Conservation (phyloP, 2,329 filamentous ascomycete species). For the Pezicula carpinea region DNA sequence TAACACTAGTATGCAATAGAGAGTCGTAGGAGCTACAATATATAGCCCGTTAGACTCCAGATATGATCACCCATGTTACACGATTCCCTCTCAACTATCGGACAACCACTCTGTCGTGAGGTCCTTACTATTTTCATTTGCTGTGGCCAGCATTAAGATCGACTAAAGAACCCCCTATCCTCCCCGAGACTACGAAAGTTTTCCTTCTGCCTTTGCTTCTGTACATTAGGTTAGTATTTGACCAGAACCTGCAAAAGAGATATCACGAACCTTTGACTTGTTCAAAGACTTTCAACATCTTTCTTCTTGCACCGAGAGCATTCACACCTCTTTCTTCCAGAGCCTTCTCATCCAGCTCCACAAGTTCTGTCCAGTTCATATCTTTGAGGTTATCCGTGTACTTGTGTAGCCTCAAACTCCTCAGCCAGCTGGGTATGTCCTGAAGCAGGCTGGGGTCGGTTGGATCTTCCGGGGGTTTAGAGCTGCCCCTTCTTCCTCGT, state of each 20-base stretch:
- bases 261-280: conserved; percentile 71
- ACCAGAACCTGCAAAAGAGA: neutral
- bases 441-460: conserved; percentile 86
- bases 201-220: conserved; percentile 73
- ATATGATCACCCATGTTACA: neutral
- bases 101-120: neutral
- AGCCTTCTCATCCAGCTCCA: conserved; percentile 89
- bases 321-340: conserved; percentile 92
- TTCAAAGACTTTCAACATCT: conserved; percentile 99
- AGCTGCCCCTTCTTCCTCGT: conserved; percentile 85
- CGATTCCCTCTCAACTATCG: neutral
- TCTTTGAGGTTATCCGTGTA: conserved; percentile 98
- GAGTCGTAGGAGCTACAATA: neutral
- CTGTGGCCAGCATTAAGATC: too few relatives aligned
- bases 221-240: conserved; percentile 25
- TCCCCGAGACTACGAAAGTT: conserved; percentile 44
- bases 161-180: neutral
- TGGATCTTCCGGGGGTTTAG: conserved; percentile 95
- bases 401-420: conserved; percentile 92
- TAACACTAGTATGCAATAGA: conserved; percentile 5
- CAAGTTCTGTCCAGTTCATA: conserved; percentile 89
- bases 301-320: conserved; percentile 86
- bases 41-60: too few relatives aligned
- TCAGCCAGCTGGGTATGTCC: conserved; percentile 94
- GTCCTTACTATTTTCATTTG: neutral